Conservation (phyloP, 257 asterid genomes). For the Solanum pinnatisectum region DNA sequence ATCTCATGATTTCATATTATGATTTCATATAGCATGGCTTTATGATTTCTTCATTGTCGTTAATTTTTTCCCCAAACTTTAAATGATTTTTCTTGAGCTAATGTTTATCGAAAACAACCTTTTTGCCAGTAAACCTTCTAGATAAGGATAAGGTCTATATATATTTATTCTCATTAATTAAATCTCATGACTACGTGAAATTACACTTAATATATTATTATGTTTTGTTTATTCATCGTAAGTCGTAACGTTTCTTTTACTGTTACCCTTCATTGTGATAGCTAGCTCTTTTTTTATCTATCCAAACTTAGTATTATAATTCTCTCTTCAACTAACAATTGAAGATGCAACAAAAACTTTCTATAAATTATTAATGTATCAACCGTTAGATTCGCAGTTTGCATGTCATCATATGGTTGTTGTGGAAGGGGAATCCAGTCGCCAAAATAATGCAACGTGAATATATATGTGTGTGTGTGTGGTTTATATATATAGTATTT, state of each 20-base stretch:
- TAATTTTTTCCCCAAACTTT: too few relatives aligned
- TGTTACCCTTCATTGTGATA: neutral
- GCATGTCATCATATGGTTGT: neutral
- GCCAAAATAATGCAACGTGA: neutral
- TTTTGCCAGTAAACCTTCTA: too few relatives aligned
- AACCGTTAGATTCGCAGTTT: neutral
- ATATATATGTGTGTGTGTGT: neutral
- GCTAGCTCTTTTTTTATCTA: neutral
- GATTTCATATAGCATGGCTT: too few relatives aligned
- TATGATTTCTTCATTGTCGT: too few relatives aligned
- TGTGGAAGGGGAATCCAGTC: neutral
- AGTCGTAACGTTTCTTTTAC: too few relatives aligned
- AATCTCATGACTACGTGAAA: too few relatives aligned
- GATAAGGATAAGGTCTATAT: too few relatives aligned
- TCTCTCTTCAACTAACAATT: neutral
- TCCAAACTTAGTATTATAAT: neutral
- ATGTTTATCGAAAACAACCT: too few relatives aligned
- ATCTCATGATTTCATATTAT: too few relatives aligned
- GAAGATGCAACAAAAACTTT: neutral
- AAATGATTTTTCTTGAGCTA: too few relatives aligned
- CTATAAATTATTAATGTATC: neutral
- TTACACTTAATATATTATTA: too few relatives aligned
- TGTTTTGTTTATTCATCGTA: neutral
- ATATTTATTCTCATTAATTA: too few relatives aligned
- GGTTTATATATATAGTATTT: neutral